Conservation (phyloP, 345 rosid species). For the Hypericum androsaemum region DNA sequence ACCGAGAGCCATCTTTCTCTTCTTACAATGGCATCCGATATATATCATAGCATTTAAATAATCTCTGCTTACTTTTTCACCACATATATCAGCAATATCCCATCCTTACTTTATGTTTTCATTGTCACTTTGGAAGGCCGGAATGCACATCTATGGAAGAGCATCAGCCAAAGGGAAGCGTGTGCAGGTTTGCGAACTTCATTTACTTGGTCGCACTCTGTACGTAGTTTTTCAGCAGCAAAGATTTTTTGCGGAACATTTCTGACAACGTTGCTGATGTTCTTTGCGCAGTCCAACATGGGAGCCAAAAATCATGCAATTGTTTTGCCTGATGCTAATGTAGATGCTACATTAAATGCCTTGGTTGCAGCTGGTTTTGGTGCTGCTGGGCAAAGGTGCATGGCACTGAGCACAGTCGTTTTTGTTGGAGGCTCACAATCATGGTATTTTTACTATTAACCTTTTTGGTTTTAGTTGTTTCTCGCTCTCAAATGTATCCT, state of each 20-base stretch:
- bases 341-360: slow-evolving; percentile 76
- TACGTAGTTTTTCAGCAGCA: not conserved
- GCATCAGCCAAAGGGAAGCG: slow-evolving; percentile 95
- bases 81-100: too few relatives aligned
- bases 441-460: slow-evolving; percentile 36
- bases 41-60: slow-evolving; percentile 2
- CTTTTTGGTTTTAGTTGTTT: not conserved
- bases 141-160: slow-evolving; percentile 90
- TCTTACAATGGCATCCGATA: not conserved
- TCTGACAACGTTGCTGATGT: slow-evolving; percentile 9
- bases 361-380: slow-evolving; percentile 95
- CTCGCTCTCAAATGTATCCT: too few relatives aligned
- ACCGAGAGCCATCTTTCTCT: too few relatives aligned
- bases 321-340: slow-evolving; percentile 72
- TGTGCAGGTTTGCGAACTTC: slow-evolving; percentile 54
- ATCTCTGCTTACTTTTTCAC: too few relatives aligned
- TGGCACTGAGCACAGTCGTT: slow-evolving; percentile 90
- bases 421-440: slow-evolving; percentile 71
- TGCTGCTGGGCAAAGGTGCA: slow-evolving; percentile 98
- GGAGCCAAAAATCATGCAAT: slow-evolving; percentile 96
- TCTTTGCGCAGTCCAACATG: slow-evolving; percentile 69
- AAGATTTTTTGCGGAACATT: too few relatives aligned
- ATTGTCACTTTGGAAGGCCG: slow-evolving; percentile 46
- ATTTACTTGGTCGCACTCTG: not conserved
- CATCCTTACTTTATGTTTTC: slow-evolving; percentile 13